Base-by-base conservation (phyloP, 2,329 filamentous ascomycete genomes). In the Penicillium janthinellum region DNA sequence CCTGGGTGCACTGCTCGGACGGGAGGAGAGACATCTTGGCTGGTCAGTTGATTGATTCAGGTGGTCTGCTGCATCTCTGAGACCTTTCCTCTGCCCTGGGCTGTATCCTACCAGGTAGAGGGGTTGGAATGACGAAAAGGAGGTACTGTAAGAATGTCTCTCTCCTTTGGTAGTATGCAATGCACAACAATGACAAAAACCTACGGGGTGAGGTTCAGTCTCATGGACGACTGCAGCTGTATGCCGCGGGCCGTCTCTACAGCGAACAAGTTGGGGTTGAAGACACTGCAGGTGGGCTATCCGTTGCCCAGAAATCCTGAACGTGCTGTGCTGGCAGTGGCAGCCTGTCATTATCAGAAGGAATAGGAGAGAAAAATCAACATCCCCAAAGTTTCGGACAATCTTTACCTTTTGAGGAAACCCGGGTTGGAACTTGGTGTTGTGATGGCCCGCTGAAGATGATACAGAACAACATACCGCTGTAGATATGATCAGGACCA, bases 31-130 rank as follows among this genome's bases (percentile, higher is more conserved):
- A 47, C 25, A 47, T 15, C 3, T n/a, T 31, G 25, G 22, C 12
- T 6, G 54, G 57, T 67, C 65, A 67, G 31, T 63, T 67, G 65
- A 65, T 57, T 37, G 31, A 45, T 45, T 65, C 55, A 64, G 44
- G 48, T 61, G 59, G 51, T 38, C 51, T 10, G 38, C 44, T 25
- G 49, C 49, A 51, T 34, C 3, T n/a, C 44, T 47, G 25, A 31
- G 14, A 49, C 28, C 31, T 35, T 35, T 11, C 2, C 7, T 34
- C 15, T 20, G n/a, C 14, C 17, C 42, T 4, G 10, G 45, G 45
- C 45, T 44, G 41, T 17, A 10, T 7, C 22, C 5, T 48, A 34
- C 28, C 15, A 48, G n/a, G 45, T 6, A n/a, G 28, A 48, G 14
- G 22, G 15, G 45, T 34, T 20, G n/a, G 10, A 8, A 35, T n/a